phyloP scores from a whole-genome alignment of 352 stramenopile genomes.

The Phytophthora macrochlamydospora region DNA sequence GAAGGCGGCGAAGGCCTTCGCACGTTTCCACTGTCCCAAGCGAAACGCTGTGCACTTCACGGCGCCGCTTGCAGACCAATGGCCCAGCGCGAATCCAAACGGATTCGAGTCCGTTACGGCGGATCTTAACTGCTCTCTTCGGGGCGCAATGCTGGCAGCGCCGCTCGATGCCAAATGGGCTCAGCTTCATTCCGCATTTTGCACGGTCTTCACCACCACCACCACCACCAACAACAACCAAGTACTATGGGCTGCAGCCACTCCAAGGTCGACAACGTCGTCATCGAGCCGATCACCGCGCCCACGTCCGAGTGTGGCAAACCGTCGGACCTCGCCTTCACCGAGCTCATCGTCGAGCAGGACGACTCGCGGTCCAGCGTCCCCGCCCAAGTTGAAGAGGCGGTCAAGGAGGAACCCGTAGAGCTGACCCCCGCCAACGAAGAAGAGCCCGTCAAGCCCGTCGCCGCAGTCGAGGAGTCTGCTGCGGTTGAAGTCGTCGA shows the following conservation, averaged over 20 bases:
- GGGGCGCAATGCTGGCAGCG: neutral
- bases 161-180: neutral
- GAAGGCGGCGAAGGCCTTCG: neutral
- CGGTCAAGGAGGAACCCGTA: conserved; percentile 4
- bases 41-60: conserved; percentile 12
- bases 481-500: conserved; percentile 3
- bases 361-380: conserved; percentile 26
- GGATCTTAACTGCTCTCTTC: neutral
- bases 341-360: conserved; percentile 36
- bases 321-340: conserved; percentile 29
- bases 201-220: conserved; percentile 9
- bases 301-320: conserved; percentile 33
- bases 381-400: conserved; percentile 17
- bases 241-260: conserved; percentile 66
- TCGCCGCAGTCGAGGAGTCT: conserved; percentile 12
- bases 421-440: neutral
- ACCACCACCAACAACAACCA: conserved; percentile 1
- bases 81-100: neutral
- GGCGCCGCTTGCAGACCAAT: conserved; percentile 21
- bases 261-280: conserved; percentile 59
- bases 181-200: conserved; percentile 34
- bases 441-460: conserved; percentile 5
- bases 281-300: conserved; percentile 38
- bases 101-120: neutral
- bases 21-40: neutral